Conservation (phyloP, 345 rosid genomes). For the Dovyalis caffra region DNA sequence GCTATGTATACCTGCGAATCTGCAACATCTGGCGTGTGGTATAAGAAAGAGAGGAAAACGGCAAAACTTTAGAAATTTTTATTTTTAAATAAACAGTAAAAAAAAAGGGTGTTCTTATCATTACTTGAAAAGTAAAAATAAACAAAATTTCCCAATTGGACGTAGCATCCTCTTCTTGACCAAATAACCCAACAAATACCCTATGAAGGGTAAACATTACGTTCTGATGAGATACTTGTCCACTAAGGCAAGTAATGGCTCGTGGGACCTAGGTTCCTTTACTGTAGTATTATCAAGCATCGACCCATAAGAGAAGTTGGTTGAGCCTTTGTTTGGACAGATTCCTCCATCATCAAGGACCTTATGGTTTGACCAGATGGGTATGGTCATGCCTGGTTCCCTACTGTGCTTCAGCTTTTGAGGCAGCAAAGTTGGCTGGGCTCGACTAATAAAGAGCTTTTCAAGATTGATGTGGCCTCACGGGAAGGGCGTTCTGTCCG, state of each 20-base stretch:
- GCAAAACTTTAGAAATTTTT: background rate
- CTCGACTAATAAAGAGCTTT: background rate
- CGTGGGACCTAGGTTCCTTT: background rate
- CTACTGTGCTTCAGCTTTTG: background rate
- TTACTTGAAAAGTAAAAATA: background rate
- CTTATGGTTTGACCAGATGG: background rate
- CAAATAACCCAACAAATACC: background rate
- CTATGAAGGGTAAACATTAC: background rate
- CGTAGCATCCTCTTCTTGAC: background rate
- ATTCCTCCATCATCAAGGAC: background rate
- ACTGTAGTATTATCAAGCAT: background rate
- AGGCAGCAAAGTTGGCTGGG: background rate
- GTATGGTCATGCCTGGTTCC: background rate
- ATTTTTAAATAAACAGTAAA: too few species aligned
- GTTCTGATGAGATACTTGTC: background rate
- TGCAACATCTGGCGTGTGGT: background rate
- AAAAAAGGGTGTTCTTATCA: too few species aligned
- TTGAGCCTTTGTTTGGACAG: background rate
- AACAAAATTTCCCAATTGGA: background rate
- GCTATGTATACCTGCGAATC: background rate
- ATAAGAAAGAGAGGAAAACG: background rate
- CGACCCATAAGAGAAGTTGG: background rate
- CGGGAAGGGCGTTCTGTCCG: background rate
- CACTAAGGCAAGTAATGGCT: slow-evolving; percentile 9
- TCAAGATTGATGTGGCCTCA: background rate